These are phyloP conservation scores for Rhizophagus sp. DNA, from an alignment of 192 early-diverging fungal species.

Conservation along the genomic window DNA sequence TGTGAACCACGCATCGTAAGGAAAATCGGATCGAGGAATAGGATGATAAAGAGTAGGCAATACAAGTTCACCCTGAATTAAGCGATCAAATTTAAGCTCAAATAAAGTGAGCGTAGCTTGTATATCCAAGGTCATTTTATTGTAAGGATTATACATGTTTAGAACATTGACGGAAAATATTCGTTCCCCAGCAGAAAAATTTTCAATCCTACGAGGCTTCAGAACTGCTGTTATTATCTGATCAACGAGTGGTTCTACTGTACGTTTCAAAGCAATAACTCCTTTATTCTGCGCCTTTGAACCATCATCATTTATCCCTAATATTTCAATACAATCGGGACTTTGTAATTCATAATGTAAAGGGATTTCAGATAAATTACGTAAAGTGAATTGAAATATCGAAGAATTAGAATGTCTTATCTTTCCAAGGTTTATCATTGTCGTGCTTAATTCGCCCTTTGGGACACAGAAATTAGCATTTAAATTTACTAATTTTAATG, in stretches of 20 bases:
- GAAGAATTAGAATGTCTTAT: conserved; percentile 75
- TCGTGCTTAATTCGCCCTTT: conserved; percentile 50
- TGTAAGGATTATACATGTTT: conserved; percentile 70
- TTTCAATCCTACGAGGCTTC: conserved; percentile 61
- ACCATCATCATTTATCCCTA: conserved; percentile 8
- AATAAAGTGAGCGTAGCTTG: conserved; percentile 64
- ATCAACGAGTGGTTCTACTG: conserved; percentile 31
- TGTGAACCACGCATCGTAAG: conserved; percentile 82
- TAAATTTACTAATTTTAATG: conserved; percentile 64
- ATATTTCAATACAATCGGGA: conserved; percentile 51
- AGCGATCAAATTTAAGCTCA: conserved; percentile 74
- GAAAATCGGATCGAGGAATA: conserved; percentile 48
- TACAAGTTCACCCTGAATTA: conserved; percentile 64
- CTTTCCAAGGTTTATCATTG: conserved; percentile 70
- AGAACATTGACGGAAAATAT: conserved; percentile 52
- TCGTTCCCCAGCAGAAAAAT: conserved; percentile 49
- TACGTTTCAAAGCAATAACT: conserved; percentile 31
- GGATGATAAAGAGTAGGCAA: conserved; percentile 77
- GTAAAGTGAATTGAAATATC: conserved; percentile 60
- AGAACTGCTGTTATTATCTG: conserved; percentile 59
- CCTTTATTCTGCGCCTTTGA: not conserved
- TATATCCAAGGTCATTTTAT: conserved; percentile 54
- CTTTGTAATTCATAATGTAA: conserved; percentile 58
- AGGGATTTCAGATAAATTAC: conserved; percentile 66
- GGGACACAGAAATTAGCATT: conserved; percentile 62